Evolutionary conservation across 495 filamentous ascomycete genomes (phyloP), one percentile per base, ranked within the genome.

Genomic region (Aspergillus leporis): DNA sequence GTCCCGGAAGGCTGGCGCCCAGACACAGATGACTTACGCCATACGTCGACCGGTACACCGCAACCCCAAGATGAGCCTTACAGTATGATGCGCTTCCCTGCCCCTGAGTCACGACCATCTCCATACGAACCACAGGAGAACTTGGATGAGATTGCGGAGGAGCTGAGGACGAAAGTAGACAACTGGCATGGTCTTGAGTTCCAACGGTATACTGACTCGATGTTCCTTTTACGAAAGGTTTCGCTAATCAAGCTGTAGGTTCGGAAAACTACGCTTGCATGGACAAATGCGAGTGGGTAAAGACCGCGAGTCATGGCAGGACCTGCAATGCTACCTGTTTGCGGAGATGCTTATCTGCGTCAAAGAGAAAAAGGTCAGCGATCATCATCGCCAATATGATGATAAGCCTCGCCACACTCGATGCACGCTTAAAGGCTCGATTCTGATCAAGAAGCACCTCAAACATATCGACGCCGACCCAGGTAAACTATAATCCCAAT

Each of bases 181-280:
- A 97, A 99, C 64, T 99, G 94, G 94, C 94, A 99, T 70, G 95
- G 94, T 0, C 79, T 98, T n/a, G 95, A 99, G 67, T 98, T 97
- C 69, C 81, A 84, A 67, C 84, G 92, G 88, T 92, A 81, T 55
- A 78, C 61, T 25, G 23, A 50, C 14, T 36, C 55, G 31, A 13
- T 25, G 43, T 61, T 53, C 55, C 52, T 28, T 53, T 34, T 1
- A n/a, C 22, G 21, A 25, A 2, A 32, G 28, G 30, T 5, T 34
- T 45, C 50, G 25, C 53, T 22, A 48, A 61, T 66, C 59, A 67
- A 49, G 34, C 7, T 47, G 48, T 63, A 93, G 92, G 59, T 98
- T 98, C 71, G 94, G 94, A 61, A 97, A 96, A 67, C 84, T 99
- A 62, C 88, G 92, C 34, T 77, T 98, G 40, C 92, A 96, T 66